phyloP scores from a whole-genome alignment of 23 red algal genomes.

The Gracilariopsis chorda region DNA sequence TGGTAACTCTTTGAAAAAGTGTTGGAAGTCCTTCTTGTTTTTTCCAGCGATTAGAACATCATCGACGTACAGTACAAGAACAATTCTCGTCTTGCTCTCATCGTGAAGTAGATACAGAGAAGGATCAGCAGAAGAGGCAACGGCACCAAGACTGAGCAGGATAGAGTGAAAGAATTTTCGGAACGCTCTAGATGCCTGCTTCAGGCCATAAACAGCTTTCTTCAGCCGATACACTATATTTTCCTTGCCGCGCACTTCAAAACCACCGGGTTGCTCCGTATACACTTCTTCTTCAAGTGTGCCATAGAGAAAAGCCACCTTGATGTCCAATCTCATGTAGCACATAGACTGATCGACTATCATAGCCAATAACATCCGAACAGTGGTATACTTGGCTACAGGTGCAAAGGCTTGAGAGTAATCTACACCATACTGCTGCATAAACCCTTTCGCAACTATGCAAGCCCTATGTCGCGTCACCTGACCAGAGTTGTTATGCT shows the following conservation, averaged over 20 bases:
- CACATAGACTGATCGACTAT: background rate
- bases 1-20: background rate
- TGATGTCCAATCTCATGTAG: slow-evolving; percentile 3
- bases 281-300: slow-evolving; percentile 32
- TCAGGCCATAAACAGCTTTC: slow-evolving; percentile 4
- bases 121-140: background rate
- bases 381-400: slow-evolving; percentile 29
- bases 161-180: background rate
- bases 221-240: background rate
- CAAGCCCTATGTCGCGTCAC: background rate
- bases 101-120: background rate
- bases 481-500: background rate
- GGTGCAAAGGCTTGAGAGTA: slow-evolving; percentile 4
- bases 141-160: background rate
- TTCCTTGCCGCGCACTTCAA: background rate
- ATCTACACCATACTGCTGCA: slow-evolving; percentile 16
- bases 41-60: slow-evolving; percentile 1
- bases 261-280: slow-evolving; percentile 22
- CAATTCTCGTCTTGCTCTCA: background rate
- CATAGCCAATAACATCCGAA: background rate
- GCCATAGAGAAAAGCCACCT: slow-evolving; percentile 23
- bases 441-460: background rate
- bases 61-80: slow-evolving; percentile 3
- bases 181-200: slow-evolving; percentile 7
- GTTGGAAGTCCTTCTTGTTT: background rate